Evolutionary conservation across 2,329 filamentous ascomycete species (phyloP).

Genomic region (Meredithiella fracta): DNA sequence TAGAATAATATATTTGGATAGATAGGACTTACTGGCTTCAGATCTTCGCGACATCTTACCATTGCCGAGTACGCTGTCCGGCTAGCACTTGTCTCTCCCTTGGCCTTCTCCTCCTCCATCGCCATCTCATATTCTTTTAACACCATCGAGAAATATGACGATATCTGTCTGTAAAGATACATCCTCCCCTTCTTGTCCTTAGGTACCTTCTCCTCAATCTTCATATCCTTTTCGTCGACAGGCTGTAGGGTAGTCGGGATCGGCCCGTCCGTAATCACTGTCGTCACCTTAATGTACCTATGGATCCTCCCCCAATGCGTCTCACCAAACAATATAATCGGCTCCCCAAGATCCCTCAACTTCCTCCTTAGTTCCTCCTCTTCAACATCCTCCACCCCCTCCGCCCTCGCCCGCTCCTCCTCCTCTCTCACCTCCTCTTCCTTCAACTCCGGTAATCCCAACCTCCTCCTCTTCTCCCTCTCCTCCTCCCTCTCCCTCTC

Average conservation of each 20-base stretch:
- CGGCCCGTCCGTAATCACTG: conserved; percentile 52
- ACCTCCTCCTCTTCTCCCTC: conserved; percentile 50
- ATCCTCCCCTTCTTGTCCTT: conserved; percentile 47
- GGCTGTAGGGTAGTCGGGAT: conserved; percentile 73
- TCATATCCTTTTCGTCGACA: conserved; percentile 78
- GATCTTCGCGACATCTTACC: conserved; percentile 72
- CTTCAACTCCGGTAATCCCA: conserved; percentile 64
- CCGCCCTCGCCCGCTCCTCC: conserved; percentile 19
- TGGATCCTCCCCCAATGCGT: conserved; percentile 49
- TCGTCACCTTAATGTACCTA: conserved; percentile 51
- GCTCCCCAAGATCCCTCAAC: conserved; percentile 57
- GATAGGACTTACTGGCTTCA: conserved; percentile 46
- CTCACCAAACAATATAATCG: conserved; percentile 67
- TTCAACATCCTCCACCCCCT: conserved; percentile 42
- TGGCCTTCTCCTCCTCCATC: conserved; percentile 46
- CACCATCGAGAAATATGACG: conserved; percentile 95
- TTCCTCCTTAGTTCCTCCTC: conserved; percentile 54
- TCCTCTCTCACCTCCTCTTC: conserved; percentile 23
- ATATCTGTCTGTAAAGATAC: conserved; percentile 73
- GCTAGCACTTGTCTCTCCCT: conserved; percentile 52
- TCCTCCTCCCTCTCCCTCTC: conserved; percentile 62
- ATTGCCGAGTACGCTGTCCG: conserved; percentile 72
- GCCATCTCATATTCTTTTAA: conserved; percentile 72
- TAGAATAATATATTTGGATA: conserved; percentile 5
- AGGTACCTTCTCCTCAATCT: conserved; percentile 48